Evolutionary conservation across 1,139 yeast species (phyloP).

Genomic region (Suhomyces yuchorum): DNA sequence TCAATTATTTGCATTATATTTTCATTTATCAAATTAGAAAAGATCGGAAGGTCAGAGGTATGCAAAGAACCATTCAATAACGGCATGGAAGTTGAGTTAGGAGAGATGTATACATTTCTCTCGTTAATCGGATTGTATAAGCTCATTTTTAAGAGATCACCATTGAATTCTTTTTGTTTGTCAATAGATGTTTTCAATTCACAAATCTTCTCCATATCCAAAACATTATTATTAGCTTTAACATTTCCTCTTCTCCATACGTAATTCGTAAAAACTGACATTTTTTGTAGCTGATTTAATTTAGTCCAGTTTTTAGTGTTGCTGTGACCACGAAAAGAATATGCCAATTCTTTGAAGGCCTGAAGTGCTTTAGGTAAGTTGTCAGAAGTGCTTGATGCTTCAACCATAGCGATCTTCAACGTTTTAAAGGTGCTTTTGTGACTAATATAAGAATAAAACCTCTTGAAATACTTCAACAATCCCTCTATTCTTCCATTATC

Average conservation of each 20-base stretch:
- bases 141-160: constrained; percentile 13
- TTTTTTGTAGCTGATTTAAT: constrained; percentile 13
- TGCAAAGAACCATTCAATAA: constrained; percentile 31
- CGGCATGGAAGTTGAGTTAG: constrained; percentile 24
- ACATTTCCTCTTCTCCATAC: constrained; percentile 32
- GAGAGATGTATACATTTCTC: constrained; percentile 30
- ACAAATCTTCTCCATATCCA: constrained; percentile 12
- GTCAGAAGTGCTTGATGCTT: constrained; percentile 30
- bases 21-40: constrained; percentile 24
- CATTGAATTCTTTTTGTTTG: constrained; percentile 23
- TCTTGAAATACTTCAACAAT: constrained; percentile 36
- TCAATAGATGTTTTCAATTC: constrained; percentile 21
- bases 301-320: constrained; percentile 13
- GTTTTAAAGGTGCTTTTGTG: constrained; percentile 31
- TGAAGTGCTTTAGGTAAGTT: constrained; percentile 29
- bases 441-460: constrained; percentile 41
- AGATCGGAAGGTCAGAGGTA: constrained; percentile 36
- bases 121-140: constrained; percentile 33
- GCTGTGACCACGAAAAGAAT: constrained; percentile 22
- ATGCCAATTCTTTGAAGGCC: constrained; percentile 29
- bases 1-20: constrained; percentile 21
- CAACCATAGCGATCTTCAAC: constrained; percentile 33
- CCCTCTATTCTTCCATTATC: constrained; percentile 35
- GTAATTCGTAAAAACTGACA: constrained; percentile 23
- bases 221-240: constrained; percentile 19